Conservation (phyloP, 805 yeast genomes). For the Kluyveromyces wickerhamii region DNA sequence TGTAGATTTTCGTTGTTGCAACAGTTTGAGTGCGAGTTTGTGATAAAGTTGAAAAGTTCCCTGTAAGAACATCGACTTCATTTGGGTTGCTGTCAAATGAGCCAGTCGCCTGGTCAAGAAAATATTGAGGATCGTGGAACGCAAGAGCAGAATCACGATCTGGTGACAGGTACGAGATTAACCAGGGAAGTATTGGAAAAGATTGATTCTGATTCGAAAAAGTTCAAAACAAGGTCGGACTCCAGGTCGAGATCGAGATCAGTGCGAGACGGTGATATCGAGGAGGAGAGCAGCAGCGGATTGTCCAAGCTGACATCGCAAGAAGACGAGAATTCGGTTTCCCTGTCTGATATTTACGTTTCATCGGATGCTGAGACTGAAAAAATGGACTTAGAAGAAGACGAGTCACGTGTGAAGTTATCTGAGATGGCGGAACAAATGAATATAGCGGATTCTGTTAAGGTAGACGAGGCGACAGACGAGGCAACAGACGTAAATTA, state of each 20-base stretch:
- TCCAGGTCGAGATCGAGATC: neutral
- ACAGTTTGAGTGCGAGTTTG: too few species aligned
- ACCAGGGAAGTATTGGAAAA: constrained; percentile 1
- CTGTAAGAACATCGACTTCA: too few species aligned
- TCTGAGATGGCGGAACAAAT: constrained; percentile 7
- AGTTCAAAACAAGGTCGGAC: neutral
- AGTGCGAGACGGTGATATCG: neutral
- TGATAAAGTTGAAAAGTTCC: too few species aligned
- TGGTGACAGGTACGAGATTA: neutral
- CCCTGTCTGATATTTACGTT: constrained; percentile 28
- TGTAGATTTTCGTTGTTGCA: too few species aligned
- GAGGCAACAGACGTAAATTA: constrained; percentile 17
- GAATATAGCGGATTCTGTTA: constrained; percentile 13
- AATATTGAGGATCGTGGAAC: too few species aligned
- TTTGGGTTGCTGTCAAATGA: too few species aligned
- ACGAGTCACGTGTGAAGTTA: constrained; percentile 4
- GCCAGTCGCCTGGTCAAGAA: too few species aligned
- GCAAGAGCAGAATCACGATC: too few species aligned
- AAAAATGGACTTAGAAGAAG: constrained; percentile 48
- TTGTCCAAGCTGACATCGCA: constrained; percentile 4
- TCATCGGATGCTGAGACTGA: constrained; percentile 88
- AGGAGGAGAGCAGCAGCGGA: constrained; percentile 3
- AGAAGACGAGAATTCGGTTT: constrained; percentile 47
- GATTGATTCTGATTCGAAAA: neutral
- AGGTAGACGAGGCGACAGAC: constrained; percentile 14